Conservation (phyloP, 169 alveolate species). For the Cryptosporidium felis region DNA sequence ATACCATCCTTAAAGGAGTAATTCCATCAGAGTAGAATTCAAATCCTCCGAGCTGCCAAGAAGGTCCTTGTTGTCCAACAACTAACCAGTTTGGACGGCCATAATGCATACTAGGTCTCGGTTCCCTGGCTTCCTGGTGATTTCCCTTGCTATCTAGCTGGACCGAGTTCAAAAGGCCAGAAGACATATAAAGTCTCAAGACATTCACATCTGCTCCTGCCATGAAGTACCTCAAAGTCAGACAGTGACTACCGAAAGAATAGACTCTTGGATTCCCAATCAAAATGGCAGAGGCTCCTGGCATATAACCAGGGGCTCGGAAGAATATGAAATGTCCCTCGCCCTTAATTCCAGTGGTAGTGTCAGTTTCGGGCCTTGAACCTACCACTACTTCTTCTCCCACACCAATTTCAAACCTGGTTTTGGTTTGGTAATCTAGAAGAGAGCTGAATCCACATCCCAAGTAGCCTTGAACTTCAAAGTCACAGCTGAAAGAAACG, state of each 20-base stretch:
- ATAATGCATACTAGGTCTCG: constrained; percentile 66
- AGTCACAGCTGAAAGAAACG: constrained; percentile 9
- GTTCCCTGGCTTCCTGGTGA: background rate
- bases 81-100: constrained; percentile 76
- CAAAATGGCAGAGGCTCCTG: constrained; percentile 76
- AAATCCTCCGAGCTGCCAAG: constrained; percentile 77
- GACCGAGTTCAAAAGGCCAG: constrained; percentile 48
- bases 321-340: constrained; percentile 73
- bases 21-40: constrained; percentile 73
- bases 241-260: constrained; percentile 75
- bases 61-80: constrained; percentile 78
- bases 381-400: constrained; percentile 70
- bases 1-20: constrained; percentile 72
- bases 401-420: constrained; percentile 54
- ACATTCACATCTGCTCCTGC: constrained; percentile 77
- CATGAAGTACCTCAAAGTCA: constrained; percentile 75
- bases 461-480: constrained; percentile 38
- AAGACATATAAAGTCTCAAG: constrained; percentile 74
- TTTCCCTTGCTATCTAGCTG: constrained; percentile 12
- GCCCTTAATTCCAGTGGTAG: constrained; percentile 71
- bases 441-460: constrained; percentile 63
- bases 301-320: constrained; percentile 78
- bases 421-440: constrained; percentile 46
- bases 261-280: constrained; percentile 71
- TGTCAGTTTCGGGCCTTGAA: constrained; percentile 75